These are phyloP conservation scores for Elsinoe ampelina DNA, from an alignment of 2,329 filamentous ascomycete species.

Conservation along the genomic window DNA sequence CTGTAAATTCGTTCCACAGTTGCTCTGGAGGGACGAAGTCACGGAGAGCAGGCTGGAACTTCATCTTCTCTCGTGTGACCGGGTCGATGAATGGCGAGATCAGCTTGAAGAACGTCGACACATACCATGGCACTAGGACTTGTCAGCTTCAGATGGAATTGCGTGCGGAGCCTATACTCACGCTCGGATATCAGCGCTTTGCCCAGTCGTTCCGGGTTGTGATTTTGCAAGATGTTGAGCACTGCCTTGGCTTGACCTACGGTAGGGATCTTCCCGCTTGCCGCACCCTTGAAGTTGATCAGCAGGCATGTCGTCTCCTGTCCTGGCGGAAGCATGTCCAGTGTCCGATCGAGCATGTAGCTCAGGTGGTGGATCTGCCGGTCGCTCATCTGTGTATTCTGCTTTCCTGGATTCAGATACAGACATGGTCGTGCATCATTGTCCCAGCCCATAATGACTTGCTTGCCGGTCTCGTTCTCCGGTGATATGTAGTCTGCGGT, in stretches of 20 bases:
- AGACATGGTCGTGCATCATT: slow-evolving; percentile 76
- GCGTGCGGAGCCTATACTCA: slow-evolving; percentile 34
- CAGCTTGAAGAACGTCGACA: slow-evolving; percentile 90
- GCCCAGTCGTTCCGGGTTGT: slow-evolving; percentile 89
- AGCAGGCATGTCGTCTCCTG: slow-evolving; percentile 81
- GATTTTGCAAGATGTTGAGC: slow-evolving; percentile 84
- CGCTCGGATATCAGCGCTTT: slow-evolving; percentile 82
- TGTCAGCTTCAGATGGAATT: neutral
- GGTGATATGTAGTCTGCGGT: slow-evolving; percentile 81
- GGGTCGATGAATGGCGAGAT: slow-evolving; percentile 96
- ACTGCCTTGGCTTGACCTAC: slow-evolving; percentile 71
- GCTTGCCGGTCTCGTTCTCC: slow-evolving; percentile 96
- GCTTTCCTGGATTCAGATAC: slow-evolving; percentile 79
- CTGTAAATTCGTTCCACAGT: slow-evolving; percentile 69
- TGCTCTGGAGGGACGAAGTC: slow-evolving; percentile 73
- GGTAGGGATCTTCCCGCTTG: slow-evolving; percentile 65
- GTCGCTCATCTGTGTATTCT: slow-evolving; percentile 82
- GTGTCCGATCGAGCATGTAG: slow-evolving; percentile 85
- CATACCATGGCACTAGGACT: slow-evolving; percentile 70
- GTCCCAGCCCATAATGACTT: slow-evolving; percentile 82
- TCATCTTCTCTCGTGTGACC: slow-evolving; percentile 84
- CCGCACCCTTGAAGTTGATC: slow-evolving; percentile 82
- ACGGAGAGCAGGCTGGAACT: slow-evolving; percentile 88
- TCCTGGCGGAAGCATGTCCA: slow-evolving; percentile 77
- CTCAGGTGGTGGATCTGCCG: slow-evolving; percentile 89